Evolutionary conservation across 345 rosid genomes (phyloP).

Genomic region (Camelina neglecta): DNA sequence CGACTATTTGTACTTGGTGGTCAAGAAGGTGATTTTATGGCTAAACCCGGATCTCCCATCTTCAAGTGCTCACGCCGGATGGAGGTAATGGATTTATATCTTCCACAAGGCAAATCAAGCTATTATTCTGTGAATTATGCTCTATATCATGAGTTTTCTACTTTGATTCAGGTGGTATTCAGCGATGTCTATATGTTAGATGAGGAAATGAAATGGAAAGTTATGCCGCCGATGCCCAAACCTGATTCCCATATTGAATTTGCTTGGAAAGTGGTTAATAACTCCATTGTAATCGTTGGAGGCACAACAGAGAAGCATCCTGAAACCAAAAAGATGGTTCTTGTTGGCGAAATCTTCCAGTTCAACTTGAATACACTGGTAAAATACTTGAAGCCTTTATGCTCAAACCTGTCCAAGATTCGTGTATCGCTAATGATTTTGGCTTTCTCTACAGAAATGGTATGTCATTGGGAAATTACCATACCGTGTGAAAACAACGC

Average conservation of each 20-base stretch:
- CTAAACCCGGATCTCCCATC: slow-evolving; percentile 82
- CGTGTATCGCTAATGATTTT: background rate
- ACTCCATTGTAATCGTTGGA: slow-evolving; percentile 84
- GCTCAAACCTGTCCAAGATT: slow-evolving; percentile 9
- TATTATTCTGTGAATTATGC: background rate
- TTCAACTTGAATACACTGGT: slow-evolving; percentile 81
- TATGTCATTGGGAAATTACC: slow-evolving; percentile 86
- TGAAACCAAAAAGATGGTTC: slow-evolving; percentile 86
- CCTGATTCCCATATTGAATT: slow-evolving; percentile 96
- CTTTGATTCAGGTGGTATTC: slow-evolving; percentile 69
- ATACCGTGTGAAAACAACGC: slow-evolving; percentile 84
- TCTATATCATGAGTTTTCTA: slow-evolving; percentile 12
- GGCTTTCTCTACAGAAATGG: slow-evolving; percentile 69
- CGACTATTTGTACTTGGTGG: slow-evolving; percentile 71
- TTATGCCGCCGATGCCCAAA: slow-evolving; percentile 79
- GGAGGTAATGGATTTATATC: slow-evolving; percentile 53
- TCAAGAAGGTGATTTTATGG: slow-evolving; percentile 93
- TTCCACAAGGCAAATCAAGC: background rate
- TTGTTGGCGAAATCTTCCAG: slow-evolving; percentile 82
- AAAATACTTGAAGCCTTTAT: slow-evolving; percentile 23
- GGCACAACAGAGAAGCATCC: slow-evolving; percentile 98
- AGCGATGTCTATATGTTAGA: slow-evolving; percentile 89
- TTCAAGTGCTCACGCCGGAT: slow-evolving; percentile 86
- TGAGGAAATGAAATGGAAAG: slow-evolving; percentile 91
- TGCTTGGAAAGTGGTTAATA: slow-evolving; percentile 89